Percentiles rank a stretch among this genome's conserved stretches.
Conservation (phyloP, 768 basidiomycete species). For the Suillus brevipes region DNA sequence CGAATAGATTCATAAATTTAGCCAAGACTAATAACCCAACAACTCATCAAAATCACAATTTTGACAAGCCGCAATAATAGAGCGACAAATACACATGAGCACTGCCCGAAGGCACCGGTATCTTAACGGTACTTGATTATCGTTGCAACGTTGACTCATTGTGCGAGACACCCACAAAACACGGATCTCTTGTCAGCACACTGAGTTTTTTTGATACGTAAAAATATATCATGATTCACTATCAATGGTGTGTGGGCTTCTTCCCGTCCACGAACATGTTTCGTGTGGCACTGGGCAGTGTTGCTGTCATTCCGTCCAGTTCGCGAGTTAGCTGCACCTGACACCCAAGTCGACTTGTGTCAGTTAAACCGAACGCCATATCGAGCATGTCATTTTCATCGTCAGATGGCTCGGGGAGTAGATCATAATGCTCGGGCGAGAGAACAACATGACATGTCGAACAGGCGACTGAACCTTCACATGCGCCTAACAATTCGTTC, state of each 20-base stretch:
- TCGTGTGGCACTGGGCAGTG: conserved; percentile 85
- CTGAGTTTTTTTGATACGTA: not conserved
- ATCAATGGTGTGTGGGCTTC: conserved; percentile 50
- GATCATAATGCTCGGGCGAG: conserved; percentile 76
- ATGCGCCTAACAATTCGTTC: conserved; percentile 64
- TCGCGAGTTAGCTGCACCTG: conserved; percentile 78
- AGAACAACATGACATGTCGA: conserved; percentile 97
- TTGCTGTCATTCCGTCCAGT: conserved; percentile 83
- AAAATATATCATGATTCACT: not conserved
- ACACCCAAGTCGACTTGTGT: conserved; percentile 83
- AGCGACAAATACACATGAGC: not conserved
- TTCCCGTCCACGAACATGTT: conserved; percentile 96
- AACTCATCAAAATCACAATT: not conserved
- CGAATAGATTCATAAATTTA: not conserved
- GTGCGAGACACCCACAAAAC: no score
- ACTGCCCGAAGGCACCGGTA: not conserved
- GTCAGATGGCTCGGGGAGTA: conserved; percentile 89
- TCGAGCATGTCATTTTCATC: conserved; percentile 99
- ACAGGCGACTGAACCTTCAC: conserved; percentile 95
- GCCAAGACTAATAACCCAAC: not conserved
- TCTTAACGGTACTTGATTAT: not conserved
- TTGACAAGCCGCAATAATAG: not conserved
- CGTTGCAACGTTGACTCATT: not conserved
- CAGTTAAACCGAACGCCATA: conserved; percentile 95
- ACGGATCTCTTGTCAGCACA: not conserved